Evolutionary conservation across 371 early-diverging fungal genomes (phyloP), one percentile per base, ranked within the genome.

Genomic region (Quaeritorhiza haematococci): DNA sequence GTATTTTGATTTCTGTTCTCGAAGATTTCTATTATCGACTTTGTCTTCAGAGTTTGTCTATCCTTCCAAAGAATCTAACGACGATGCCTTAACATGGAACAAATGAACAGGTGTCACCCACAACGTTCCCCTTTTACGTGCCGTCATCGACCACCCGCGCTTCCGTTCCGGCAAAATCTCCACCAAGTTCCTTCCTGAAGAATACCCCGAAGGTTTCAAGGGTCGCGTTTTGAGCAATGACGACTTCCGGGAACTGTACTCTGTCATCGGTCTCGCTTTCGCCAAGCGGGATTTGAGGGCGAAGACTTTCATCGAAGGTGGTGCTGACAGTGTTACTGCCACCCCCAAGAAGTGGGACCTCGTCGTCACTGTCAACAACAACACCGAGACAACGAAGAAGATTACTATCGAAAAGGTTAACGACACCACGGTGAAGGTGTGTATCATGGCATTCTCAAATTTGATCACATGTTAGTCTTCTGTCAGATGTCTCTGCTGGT

Each of bases 81-180:
- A n/a, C n/a, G n/a, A 33, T 13, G 19, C 24, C 13, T 27, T 10
- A 6, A 26, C 26, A 6, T 53, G 7, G 8, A 19, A 19, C 17
- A n/a, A 13, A 10, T 38, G 13, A 38, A n/a, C 27, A 75, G 86
- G 88, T 49, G 94, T 96, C 3, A 94, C 93, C 1, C 95, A 94
- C 79, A 96, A 96, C 68, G 87, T 96, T 32, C 94, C 97, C 5
- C 76, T 96, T 4, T 66, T 97, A 56, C 85, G 92, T 42, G 92
- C 91, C 56, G 92, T 97, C 21, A 73, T 92, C 56, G 67, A 81
- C 30, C 89, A 89, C 68, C 78, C 85, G 10, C 78, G 86, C 33
- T 97, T 94, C 68, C 72, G 58, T 27, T 54, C 73, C 3, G 96
- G 98, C 43, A 81, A 80, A 61, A 83, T 91, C 63, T 84, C 91